These are phyloP conservation scores for Microbotryum intermedium DNA, from an alignment of 1,284 basidiomycete genomes.

Conservation along the genomic window DNA sequence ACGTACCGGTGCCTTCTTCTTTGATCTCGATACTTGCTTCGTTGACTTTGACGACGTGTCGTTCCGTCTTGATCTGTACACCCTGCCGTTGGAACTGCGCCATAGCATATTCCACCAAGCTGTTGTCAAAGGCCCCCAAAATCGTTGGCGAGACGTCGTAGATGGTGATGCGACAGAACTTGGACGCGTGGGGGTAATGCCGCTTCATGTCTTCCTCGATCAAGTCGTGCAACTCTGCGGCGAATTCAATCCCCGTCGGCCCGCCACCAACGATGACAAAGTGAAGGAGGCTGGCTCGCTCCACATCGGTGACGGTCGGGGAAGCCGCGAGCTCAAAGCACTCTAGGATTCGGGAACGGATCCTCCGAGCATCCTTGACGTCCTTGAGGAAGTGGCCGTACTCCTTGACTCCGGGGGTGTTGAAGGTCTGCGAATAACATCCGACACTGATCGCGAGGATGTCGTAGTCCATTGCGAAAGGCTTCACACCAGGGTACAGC, in stretches of 20 bases:
- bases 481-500: slow-evolving; percentile 20
- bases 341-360: slow-evolving; percentile 63
- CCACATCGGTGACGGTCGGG: slow-evolving; percentile 56
- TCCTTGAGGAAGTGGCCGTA: slow-evolving; percentile 75
- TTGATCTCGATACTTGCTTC: slow-evolving; percentile 24
- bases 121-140: slow-evolving; percentile 34
- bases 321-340: slow-evolving; percentile 74
- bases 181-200: slow-evolving; percentile 37
- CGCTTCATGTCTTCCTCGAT: slow-evolving; percentile 63
- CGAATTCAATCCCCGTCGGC: slow-evolving; percentile 63
- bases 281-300: slow-evolving; percentile 59
- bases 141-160: slow-evolving; percentile 35
- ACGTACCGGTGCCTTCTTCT: slow-evolving; percentile 31
- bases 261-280: slow-evolving; percentile 68
- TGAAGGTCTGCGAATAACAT: slow-evolving; percentile 66
- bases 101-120: slow-evolving; percentile 33
- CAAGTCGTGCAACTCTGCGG: slow-evolving; percentile 77
- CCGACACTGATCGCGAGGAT: slow-evolving; percentile 77
- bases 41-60: slow-evolving; percentile 26
- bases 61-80: slow-evolving; percentile 18
- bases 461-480: slow-evolving; percentile 60
- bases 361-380: slow-evolving; percentile 66
- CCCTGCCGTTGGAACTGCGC: slow-evolving; percentile 31
- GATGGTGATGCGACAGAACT: slow-evolving; percentile 21
- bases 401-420: slow-evolving; percentile 53